These are phyloP conservation scores for Penicillium hordei DNA, from an alignment of 2,329 filamentous ascomycete genomes.

Conservation along the genomic window DNA sequence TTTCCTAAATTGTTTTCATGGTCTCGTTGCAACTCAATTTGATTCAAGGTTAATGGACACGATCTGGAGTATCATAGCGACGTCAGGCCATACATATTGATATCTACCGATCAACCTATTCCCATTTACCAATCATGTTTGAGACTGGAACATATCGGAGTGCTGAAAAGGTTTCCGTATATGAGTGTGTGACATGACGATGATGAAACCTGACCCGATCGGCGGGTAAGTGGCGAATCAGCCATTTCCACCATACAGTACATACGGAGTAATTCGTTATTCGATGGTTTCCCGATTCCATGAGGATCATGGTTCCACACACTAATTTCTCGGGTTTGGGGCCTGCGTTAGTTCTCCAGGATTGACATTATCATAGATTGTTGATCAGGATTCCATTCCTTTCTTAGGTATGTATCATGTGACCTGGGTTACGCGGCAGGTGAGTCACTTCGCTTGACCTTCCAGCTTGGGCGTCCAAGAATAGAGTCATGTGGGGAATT, in stretches of 20 bases:
- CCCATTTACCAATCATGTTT: not conserved
- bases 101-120: not conserved
- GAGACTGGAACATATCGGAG: not conserved
- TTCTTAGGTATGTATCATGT: not conserved
- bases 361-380: not conserved
- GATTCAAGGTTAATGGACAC: not conserved
- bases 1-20: not conserved
- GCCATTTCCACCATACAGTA: constrained; percentile 6
- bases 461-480: constrained; percentile 3
- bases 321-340: not conserved
- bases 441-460: constrained; percentile 12
- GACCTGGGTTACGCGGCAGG: constrained; percentile 9
- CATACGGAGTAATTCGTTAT: not conserved
- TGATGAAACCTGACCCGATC: constrained; percentile 11
- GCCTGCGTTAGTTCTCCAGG: constrained; percentile 10
- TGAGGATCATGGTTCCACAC: constrained; percentile 3
- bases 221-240: constrained; percentile 9
- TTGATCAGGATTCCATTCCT: not conserved
- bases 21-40: not conserved
- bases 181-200: constrained; percentile 3
- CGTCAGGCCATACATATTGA: not conserved
- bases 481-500: constrained; percentile 9
- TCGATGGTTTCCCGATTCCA: not conserved
- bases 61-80: not conserved
- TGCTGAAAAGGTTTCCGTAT: not conserved